Base-by-base conservation (phyloP, 192 early-diverging fungal species). In the Lobosporangium transversale region DNA sequence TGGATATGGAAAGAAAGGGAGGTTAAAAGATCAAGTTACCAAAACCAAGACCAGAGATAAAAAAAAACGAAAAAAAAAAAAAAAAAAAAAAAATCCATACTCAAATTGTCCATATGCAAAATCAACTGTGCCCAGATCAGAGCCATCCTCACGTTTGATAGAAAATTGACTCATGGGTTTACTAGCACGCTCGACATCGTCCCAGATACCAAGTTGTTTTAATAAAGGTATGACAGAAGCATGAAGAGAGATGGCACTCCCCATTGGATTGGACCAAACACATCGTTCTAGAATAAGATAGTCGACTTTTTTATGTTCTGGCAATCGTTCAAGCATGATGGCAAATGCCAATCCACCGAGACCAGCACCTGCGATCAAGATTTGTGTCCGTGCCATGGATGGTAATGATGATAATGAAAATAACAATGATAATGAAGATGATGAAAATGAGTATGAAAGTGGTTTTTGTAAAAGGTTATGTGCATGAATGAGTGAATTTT, bases 161-260 rank as follows among this genome's bases (percentile, higher is more conserved):
- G 48, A 53, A 43, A 74, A 74, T n/a, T 74, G 70, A 37, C 70
- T 74, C 70, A 74, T 74, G 32, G 70, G 70, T 20, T 74, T 74
- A 43, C 70, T 65, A 14, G 55, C 47, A 8, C 47, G 51, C 43
- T 74, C 70, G 20, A 74, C 50, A 24, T 74, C 62, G 4, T 45
- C 23, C 70, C 70, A 74, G 49, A 74, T 6, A 23, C 70, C 70
- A 21, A 74, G 40, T 29, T 74, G 70, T 15, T 74, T 74, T 35
- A 74, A 50, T 3, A 74, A 47, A 1, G 70, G 70, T 14, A 74
- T 57, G 15, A 74, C 62, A 20, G 70, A 64, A 17, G 70, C 62
- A n/a, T 74, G 70, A 14, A 74, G 26, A 1, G 70, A 74, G 37
- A 74, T 65, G 48, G 70, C 70, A 40, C 70, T 74, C 5, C 70